phyloP scores from a whole-genome alignment of 441 rosid species.

The Lepidium campestre region DNA sequence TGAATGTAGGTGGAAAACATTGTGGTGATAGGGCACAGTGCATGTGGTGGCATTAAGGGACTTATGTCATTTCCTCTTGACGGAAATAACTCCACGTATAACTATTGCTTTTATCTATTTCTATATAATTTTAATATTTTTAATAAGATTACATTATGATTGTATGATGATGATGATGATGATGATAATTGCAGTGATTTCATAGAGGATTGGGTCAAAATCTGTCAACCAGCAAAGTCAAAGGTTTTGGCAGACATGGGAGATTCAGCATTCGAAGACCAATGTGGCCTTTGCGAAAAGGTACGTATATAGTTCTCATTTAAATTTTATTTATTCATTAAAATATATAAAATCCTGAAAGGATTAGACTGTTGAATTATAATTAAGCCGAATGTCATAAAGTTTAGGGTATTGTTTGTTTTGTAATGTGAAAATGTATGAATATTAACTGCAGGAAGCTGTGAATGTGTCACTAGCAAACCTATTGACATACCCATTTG shows the following conservation, averaged over 20 bases:
- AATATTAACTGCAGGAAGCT: slow-evolving; percentile 39
- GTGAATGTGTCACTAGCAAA: slow-evolving; percentile 59
- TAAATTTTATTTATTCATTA: background rate
- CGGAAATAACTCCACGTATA: slow-evolving; percentile 72
- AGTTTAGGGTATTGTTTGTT: background rate
- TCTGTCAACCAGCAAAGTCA: slow-evolving; percentile 67
- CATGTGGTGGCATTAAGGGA: slow-evolving; percentile 98
- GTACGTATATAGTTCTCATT: slow-evolving; percentile 20
- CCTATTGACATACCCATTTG: slow-evolving; percentile 63
- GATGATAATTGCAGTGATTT: slow-evolving; percentile 59
- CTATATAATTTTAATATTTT: background rate
- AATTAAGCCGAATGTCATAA: background rate
- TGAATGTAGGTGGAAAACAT: slow-evolving; percentile 63
- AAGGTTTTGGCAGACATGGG: slow-evolving; percentile 55
- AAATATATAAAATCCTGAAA: background rate
- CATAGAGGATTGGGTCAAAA: slow-evolving; percentile 94
- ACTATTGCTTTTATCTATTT: background rate
- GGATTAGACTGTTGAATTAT: background rate
- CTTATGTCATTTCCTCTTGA: slow-evolving; percentile 87
- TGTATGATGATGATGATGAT: too few relatives aligned
- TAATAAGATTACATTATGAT: background rate
- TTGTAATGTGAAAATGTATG: background rate
- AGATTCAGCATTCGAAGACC: slow-evolving; percentile 35
- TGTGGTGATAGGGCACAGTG: slow-evolving; percentile 89
- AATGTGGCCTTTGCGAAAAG: slow-evolving; percentile 67